phyloP scores from a whole-genome alignment of 1,139 yeast genomes.

The Kluyveromyces sp. region DNA sequence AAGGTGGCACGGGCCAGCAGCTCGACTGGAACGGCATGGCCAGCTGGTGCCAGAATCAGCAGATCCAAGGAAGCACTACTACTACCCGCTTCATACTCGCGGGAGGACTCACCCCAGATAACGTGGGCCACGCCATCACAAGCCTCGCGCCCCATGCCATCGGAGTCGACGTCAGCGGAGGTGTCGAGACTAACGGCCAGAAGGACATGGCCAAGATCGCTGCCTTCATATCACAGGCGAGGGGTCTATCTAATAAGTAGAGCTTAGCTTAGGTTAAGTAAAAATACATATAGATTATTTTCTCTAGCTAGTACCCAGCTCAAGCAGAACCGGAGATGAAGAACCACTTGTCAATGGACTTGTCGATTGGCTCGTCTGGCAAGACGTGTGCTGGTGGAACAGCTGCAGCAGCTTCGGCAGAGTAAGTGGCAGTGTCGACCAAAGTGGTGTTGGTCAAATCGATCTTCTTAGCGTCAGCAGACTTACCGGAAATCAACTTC shows the following conservation, averaged over 20 bases:
- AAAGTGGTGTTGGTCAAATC: constrained; percentile 71
- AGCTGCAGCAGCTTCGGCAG: constrained; percentile 41
- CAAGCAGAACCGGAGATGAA: constrained; percentile 84
- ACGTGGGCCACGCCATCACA: constrained; percentile 46
- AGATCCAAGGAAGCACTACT: too few relatives aligned
- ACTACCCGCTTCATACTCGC: constrained; percentile 58
- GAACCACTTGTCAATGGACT: constrained; percentile 98
- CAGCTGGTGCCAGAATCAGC: constrained; percentile 31
- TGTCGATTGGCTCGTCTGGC: constrained; percentile 91
- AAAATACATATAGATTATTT: too few relatives aligned
- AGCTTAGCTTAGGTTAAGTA: too few relatives aligned
- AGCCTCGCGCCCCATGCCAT: constrained; percentile 39
- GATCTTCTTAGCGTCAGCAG: constrained; percentile 41
- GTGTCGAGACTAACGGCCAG: constrained; percentile 72
- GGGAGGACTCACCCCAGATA: constrained; percentile 78
- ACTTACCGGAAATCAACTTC: constrained; percentile 44
- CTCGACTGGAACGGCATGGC: constrained; percentile 62
- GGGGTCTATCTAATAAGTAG: neutral
- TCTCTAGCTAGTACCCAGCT: constrained; percentile 6
- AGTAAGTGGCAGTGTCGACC: constrained; percentile 44
- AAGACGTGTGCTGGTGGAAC: constrained; percentile 64
- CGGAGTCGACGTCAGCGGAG: constrained; percentile 94
- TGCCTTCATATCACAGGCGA: constrained; percentile 48
- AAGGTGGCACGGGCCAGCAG: constrained; percentile 82
- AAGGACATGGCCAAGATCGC: constrained; percentile 61